Evolutionary conservation across 2,329 filamentous ascomycete genomes (phyloP), one percentile per base, ranked within the genome.

Genomic region (Fusarium udum): DNA sequence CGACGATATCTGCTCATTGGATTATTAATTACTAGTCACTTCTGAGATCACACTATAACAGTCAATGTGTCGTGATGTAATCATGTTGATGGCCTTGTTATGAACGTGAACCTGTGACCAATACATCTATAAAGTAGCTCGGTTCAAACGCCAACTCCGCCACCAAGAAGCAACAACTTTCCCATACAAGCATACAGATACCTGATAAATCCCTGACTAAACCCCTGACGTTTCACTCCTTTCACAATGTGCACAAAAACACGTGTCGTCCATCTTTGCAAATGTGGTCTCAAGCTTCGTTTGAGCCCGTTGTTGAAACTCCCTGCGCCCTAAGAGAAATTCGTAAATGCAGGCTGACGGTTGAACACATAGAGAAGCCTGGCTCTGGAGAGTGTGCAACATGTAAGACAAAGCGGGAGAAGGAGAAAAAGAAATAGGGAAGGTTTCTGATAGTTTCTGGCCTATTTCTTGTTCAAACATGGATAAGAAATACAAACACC

Each of bases 191-290:
- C 20, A 12, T 4, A 31, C 10, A 8, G 4, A 15, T 4, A 20
- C 24, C 13, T 1, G 9, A 22, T 1, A 22, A 31, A 22, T 16
- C 9, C 6, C 13, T 7, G 22, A 28, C 20, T 31, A 1, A 31
- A 15, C 2, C 7, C 7, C 8, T 20, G 2, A 2, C 12, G 20
- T 36, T 20, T 7, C 4, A 3, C 12, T 6, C 13, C 1, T 3
- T 6, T 13, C 24, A 28, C 31, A 22, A n/a, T 37, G 18, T 53
- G 51, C 14, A 37, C 10, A 22, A 53, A 37, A 9, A 37, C n/a
- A 8, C 34, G 20, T n/a, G 32, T 37, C 4, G n/a, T 22, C 24
- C 34, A 53, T 9, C 51, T 37, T 28, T 37, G 32, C 49, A 53
- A 28, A 16, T 37, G 32, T 6, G 49, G 32, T 12, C 10, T 16